Percentiles rank a stretch among this genome's conserved stretches.
Conservation (phyloP, 805 yeast species). For the Sporopachydermia quercuum region DNA sequence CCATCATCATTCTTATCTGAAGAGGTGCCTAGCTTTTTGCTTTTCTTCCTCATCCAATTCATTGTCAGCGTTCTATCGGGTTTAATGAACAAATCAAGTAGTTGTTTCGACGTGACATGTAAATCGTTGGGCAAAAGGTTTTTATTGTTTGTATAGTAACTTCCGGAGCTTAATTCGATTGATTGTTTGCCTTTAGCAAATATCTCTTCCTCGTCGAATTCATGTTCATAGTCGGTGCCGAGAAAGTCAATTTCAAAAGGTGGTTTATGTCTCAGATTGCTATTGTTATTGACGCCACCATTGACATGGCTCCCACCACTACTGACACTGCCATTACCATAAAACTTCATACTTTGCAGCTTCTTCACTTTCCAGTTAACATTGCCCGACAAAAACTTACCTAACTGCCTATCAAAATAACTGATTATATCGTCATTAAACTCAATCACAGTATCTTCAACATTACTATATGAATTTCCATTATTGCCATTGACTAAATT, state of each 20-base stretch:
- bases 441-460: too few species aligned
- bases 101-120: constrained; percentile 51
- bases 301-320: constrained; percentile 1
- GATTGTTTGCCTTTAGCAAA: constrained; percentile 23
- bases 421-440: constrained; percentile 59
- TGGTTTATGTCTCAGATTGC: constrained; percentile 24
- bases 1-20: constrained; percentile 12
- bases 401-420: constrained; percentile 63
- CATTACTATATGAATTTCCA: too few species aligned
- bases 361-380: constrained; percentile 80
- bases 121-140: constrained; percentile 59
- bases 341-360: constrained; percentile 32
- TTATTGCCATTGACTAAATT: too few species aligned
- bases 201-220: constrained; percentile 23
- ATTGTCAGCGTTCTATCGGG: constrained; percentile 23
- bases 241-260: constrained; percentile 29
- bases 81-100: constrained; percentile 54
- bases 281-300: constrained; percentile 10
- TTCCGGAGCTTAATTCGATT: constrained; percentile 29
- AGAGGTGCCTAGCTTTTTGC: constrained; percentile 2
- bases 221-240: constrained; percentile 17
- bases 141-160: constrained; percentile 26
- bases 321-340: too few species aligned
- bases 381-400: constrained; percentile 76
- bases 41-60: background rate